phyloP scores from a whole-genome alignment of 345 rosid genomes.

The Theobroma cacao region DNA sequence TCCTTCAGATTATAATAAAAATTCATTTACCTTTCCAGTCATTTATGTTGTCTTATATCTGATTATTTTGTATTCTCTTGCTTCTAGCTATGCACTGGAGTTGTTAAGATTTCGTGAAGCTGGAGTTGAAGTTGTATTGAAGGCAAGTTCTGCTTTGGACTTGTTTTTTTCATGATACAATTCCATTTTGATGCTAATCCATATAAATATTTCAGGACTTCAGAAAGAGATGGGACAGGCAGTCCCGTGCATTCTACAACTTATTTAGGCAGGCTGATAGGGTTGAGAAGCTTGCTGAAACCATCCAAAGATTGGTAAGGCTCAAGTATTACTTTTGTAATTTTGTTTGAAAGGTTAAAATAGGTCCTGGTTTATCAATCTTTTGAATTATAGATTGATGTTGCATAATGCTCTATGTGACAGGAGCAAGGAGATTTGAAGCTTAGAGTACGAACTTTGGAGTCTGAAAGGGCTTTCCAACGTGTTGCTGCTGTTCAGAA shows the following conservation, averaged over 20 bases:
- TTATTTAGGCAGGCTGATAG: slow-evolving; percentile 96
- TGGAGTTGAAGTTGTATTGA: slow-evolving; percentile 88
- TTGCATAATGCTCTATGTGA: slow-evolving; percentile 7
- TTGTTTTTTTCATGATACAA: neutral
- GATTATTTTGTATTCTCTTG: slow-evolving; percentile 25
- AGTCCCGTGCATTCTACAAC: slow-evolving; percentile 88
- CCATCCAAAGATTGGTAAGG: slow-evolving; percentile 79
- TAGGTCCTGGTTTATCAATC: neutral
- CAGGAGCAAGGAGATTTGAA: slow-evolving; percentile 99
- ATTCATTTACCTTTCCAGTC: neutral
- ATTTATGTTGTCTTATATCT: slow-evolving; percentile 1
- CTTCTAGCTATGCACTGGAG: slow-evolving; percentile 84
- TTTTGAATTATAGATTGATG: neutral
- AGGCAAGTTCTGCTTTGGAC: slow-evolving; percentile 43
- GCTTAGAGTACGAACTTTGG: slow-evolving; percentile 88
- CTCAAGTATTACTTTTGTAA: neutral
- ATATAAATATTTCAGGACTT: slow-evolving; percentile 57
- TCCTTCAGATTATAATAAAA: neutral
- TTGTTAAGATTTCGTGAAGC: slow-evolving; percentile 88
- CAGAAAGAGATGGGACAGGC: slow-evolving; percentile 92
- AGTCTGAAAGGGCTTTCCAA: slow-evolving; percentile 93
- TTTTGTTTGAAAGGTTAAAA: neutral
- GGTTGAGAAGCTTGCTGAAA: slow-evolving; percentile 85
- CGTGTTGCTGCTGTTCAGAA: slow-evolving; percentile 94
- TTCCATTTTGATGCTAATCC: slow-evolving; percentile 5